These are phyloP conservation scores for Ceratocystis cubensis DNA, from an alignment of 2,329 filamentous ascomycete species.

Conservation along the genomic window DNA sequence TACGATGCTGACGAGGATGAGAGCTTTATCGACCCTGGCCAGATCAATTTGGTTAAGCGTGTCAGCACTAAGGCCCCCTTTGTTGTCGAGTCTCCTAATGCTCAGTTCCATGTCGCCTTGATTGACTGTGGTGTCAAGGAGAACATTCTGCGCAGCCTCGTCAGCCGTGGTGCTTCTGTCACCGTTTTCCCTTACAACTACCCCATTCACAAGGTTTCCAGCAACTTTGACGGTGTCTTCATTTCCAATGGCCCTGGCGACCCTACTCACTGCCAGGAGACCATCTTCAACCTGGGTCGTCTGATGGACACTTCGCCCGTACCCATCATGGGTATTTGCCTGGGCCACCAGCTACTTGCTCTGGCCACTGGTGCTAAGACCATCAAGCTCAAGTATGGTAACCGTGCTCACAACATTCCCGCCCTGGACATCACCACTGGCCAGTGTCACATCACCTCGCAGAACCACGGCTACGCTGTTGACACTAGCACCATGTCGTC, in stretches of 20 bases:
- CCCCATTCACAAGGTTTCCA: slow-evolving; percentile 93
- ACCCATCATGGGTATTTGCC: slow-evolving; percentile 94
- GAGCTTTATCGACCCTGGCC: slow-evolving; percentile 84
- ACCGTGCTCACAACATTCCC: slow-evolving; percentile 97
- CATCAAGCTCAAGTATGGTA: slow-evolving; percentile 98
- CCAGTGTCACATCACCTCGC: slow-evolving; percentile 94
- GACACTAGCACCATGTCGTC: slow-evolving; percentile 67
- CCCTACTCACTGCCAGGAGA: slow-evolving; percentile 90
- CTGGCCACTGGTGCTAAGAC: slow-evolving; percentile 79
- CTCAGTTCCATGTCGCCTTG: slow-evolving; percentile 80
- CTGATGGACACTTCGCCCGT: slow-evolving; percentile 85
- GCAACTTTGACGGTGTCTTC: slow-evolving; percentile 97
- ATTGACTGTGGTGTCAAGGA: slow-evolving; percentile 99
- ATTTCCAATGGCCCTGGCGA: slow-evolving; percentile 98
- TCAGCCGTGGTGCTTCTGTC: slow-evolving; percentile 79
- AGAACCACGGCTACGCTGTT: slow-evolving; percentile 97
- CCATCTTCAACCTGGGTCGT: slow-evolving; percentile 80
- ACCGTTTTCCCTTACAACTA: slow-evolving; percentile 95
- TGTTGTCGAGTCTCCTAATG: slow-evolving; percentile 73
- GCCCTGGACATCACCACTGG: slow-evolving; percentile 88
- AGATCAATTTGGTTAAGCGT: slow-evolving; percentile 90
- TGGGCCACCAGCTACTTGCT: slow-evolving; percentile 91
- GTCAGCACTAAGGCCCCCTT: slow-evolving; percentile 98
- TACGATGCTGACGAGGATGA: slow-evolving; percentile 98
- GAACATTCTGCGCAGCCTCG: slow-evolving; percentile 93